These are phyloP conservation scores for Phytopythium litorale DNA, from an alignment of 352 stramenopile species.

Conservation along the genomic window DNA sequence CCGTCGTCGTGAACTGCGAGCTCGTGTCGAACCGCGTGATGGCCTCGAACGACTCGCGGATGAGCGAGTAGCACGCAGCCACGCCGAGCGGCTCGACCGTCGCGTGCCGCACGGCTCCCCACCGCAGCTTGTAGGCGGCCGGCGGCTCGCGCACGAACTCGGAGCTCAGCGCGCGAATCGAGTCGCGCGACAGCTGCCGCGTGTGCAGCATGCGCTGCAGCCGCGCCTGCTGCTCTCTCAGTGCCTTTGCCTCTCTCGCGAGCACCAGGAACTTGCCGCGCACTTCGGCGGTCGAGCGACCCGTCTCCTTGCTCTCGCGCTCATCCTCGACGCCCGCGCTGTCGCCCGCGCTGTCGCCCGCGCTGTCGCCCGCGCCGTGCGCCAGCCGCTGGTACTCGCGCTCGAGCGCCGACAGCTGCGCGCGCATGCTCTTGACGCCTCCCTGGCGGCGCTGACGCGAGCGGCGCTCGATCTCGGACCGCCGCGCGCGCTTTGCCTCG, in stretches of 20 bases:
- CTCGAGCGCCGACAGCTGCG: constrained; percentile 50
- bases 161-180: constrained; percentile 17
- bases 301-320: constrained; percentile 10
- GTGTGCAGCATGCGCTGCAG: constrained; percentile 49
- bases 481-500: constrained; percentile 30
- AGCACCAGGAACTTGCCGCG: constrained; percentile 32
- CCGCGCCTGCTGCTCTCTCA: constrained; percentile 47
- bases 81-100: constrained; percentile 24
- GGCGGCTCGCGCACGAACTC: constrained; percentile 25
- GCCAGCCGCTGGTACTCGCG: constrained; percentile 34
- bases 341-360: too few species aligned
- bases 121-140: constrained; percentile 9
- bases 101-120: constrained; percentile 28
- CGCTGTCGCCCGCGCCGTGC: background rate
- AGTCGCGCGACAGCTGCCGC: constrained; percentile 54
- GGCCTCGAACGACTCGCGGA: constrained; percentile 51
- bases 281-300: constrained; percentile 17
- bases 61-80: constrained; percentile 36
- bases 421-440: constrained; percentile 41
- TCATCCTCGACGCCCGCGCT: too few species aligned
- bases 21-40: constrained; percentile 45
- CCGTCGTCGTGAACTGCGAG: constrained; percentile 42
- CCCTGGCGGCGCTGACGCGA: constrained; percentile 54
- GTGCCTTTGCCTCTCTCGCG: constrained; percentile 31
- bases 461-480: constrained; percentile 61